Percentiles rank a stretch among this genome's conserved stretches.
phyloP scores from a whole-genome alignment of 2,329 filamentous ascomycete genomes.

The Bisporella sp. region DNA sequence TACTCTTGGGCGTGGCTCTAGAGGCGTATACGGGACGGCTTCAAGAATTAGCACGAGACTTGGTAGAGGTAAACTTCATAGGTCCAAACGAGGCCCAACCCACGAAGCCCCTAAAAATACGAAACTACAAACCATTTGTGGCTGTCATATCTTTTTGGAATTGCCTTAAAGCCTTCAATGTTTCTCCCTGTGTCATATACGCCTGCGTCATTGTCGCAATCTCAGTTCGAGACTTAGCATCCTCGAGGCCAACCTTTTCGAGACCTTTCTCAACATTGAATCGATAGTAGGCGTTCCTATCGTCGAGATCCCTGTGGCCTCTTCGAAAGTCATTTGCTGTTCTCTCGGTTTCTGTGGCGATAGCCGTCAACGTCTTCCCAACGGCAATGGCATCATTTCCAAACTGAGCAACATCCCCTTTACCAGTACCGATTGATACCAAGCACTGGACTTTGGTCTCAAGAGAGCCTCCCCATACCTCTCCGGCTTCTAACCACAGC shows the following conservation, averaged over 20 bases:
- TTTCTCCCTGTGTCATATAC: conserved; percentile 13
- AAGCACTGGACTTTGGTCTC: conserved; percentile 25
- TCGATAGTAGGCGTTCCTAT: conserved; percentile 26
- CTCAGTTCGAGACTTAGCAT: conserved; percentile 14
- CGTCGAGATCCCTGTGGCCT: conserved; percentile 18
- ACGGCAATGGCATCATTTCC: conserved; percentile 13
- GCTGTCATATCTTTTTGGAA: no score
- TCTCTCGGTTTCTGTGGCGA: conserved; percentile 24
- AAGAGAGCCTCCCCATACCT: conserved; percentile 27
- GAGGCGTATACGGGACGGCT: no score
- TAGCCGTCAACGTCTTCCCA: conserved; percentile 19
- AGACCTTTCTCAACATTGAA: conserved; percentile 29
- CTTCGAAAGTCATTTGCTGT: conserved; percentile 23
- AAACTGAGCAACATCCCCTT: conserved; percentile 14
- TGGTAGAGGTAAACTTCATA: no score
- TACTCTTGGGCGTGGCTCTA: no score
- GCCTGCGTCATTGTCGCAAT: conserved; percentile 20
- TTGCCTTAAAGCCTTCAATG: no score
- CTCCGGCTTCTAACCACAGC: conserved; percentile 20
- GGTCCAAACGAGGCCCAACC: no score
- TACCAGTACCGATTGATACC: conserved; percentile 26
- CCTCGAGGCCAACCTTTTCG: conserved; percentile 20
- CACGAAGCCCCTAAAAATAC: no score
- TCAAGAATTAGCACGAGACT: no score
- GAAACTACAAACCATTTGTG: no score